phyloP scores from a whole-genome alignment of 352 stramenopile species.

The Phytophthora agathidicida region DNA sequence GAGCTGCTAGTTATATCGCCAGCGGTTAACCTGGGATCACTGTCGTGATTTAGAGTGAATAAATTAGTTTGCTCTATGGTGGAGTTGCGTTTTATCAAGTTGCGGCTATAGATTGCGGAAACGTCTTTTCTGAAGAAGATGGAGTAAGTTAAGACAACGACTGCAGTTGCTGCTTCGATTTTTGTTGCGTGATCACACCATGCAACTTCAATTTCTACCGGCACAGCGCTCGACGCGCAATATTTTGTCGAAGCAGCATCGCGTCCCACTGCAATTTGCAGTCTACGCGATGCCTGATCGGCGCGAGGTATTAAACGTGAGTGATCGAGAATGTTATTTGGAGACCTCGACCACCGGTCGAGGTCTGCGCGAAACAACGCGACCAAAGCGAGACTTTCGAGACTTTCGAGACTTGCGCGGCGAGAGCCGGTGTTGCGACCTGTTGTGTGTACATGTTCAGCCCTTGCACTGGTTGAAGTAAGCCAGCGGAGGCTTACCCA shows the following conservation, averaged over 20 bases:
- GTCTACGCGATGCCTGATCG: constrained; percentile 4
- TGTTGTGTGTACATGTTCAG: constrained; percentile 18
- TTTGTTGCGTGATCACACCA: constrained; percentile 17
- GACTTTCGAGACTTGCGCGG: too few species aligned
- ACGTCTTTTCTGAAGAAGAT: not conserved
- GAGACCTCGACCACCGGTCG: too few species aligned
- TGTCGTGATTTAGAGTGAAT: constrained; percentile 8
- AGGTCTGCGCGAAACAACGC: not conserved
- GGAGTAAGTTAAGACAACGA: not conserved
- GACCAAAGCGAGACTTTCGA: too few species aligned
- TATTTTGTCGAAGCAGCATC: too few species aligned
- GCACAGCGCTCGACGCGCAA: too few species aligned
- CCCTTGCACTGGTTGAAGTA: constrained; percentile 19
- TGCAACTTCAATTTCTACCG: constrained; percentile 21
- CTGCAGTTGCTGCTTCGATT: not conserved
- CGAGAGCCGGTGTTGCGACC: not conserved
- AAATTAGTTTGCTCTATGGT: too few species aligned
- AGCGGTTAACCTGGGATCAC: constrained; percentile 26
- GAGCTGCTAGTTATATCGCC: constrained; percentile 44
- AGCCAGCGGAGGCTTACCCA: not conserved
- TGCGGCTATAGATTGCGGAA: not conserved
- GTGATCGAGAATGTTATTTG: constrained; percentile 20
- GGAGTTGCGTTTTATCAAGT: too few species aligned
- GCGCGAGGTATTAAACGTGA: constrained; percentile 7
- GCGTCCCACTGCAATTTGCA: too few species aligned